phyloP scores from a whole-genome alignment of 2,329 filamentous ascomycete species.

The Berkeleyomyces basicola region DNA sequence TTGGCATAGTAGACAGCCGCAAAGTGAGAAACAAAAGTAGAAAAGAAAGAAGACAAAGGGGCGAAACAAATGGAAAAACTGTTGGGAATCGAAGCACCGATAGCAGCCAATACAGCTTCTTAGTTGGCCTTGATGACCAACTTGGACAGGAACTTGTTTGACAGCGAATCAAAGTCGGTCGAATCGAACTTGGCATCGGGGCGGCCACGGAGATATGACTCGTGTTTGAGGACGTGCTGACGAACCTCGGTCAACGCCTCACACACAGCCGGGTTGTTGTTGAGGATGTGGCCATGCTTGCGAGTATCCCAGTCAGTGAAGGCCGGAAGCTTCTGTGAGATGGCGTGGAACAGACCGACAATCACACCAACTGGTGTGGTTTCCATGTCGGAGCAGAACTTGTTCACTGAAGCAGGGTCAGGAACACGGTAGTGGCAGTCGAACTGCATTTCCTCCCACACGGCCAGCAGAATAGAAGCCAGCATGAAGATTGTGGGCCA shows the following conservation, averaged over 20 bases:
- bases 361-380: constrained; percentile 90
- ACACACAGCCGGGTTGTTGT: constrained; percentile 83
- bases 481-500: constrained; percentile 99
- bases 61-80: constrained; percentile 18
- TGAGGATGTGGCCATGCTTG: constrained; percentile 78
- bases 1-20: background rate
- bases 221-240: constrained; percentile 82
- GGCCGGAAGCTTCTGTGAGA: constrained; percentile 85
- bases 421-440: constrained; percentile 92
- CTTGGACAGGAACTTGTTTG: constrained; percentile 94
- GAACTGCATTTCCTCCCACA: constrained; percentile 99
- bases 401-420: constrained; percentile 67
- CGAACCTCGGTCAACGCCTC: constrained; percentile 93
- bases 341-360: constrained; percentile 90
- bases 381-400: constrained; percentile 96
- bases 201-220: constrained; percentile 70
- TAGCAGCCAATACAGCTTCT: constrained; percentile 10
- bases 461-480: constrained; percentile 76
- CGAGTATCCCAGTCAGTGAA: constrained; percentile 89
- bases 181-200: constrained; percentile 71
- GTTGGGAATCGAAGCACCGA: background rate
- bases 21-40: background rate
- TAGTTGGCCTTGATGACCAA: constrained; percentile 90
- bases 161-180: constrained; percentile 83
- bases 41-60: constrained; percentile 15